Conservation (phyloP, 495 filamentous ascomycete species). For the Podospora bellae-mahoneyi region DNA sequence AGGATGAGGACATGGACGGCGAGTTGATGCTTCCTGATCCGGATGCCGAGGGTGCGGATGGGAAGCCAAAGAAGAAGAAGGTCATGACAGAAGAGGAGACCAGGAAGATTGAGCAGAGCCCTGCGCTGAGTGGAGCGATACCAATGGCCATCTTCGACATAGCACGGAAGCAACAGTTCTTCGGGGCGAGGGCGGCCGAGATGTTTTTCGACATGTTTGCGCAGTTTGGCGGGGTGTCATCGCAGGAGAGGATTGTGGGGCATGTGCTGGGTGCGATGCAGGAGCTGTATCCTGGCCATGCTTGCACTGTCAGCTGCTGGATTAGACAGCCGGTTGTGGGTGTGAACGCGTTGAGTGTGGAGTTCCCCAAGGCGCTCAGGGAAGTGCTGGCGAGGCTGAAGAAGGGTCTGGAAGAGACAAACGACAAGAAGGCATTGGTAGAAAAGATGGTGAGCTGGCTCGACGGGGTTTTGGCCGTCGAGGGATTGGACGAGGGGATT, state of each 20-base stretch:
- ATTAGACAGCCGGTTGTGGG: conserved; percentile 68
- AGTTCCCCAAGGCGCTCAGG: conserved; percentile 70
- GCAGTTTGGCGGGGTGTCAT: conserved; percentile 60
- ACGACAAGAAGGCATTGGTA: conserved; percentile 46
- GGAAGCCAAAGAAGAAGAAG: conserved; percentile 24
- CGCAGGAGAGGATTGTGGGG: conserved; percentile 64
- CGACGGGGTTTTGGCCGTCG: conserved; percentile 49
- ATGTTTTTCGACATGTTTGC: conserved; percentile 79
- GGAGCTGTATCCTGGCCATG: conserved; percentile 54
- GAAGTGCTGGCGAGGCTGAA: conserved; percentile 59
- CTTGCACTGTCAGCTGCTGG: conserved; percentile 62
- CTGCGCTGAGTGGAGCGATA: conserved; percentile 84
- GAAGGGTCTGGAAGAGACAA: conserved; percentile 40
- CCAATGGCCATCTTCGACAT: conserved; percentile 89
- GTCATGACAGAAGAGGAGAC: conserved; percentile 57
- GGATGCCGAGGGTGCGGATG: conserved; percentile 22
- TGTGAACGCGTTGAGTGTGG: conserved; percentile 56
- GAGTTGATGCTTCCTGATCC: conserved; percentile 46
- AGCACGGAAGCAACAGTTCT: conserved; percentile 72
- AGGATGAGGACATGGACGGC: conserved; percentile 41
- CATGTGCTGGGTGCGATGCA: conserved; percentile 68
- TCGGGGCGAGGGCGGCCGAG: conserved; percentile 59
- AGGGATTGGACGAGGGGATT: conserved; percentile 63
- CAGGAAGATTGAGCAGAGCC: conserved; percentile 66
- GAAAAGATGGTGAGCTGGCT: conserved; percentile 60